phyloP scores from a whole-genome alignment of 2,329 filamentous ascomycete species.

The Penicillium sp. region DNA sequence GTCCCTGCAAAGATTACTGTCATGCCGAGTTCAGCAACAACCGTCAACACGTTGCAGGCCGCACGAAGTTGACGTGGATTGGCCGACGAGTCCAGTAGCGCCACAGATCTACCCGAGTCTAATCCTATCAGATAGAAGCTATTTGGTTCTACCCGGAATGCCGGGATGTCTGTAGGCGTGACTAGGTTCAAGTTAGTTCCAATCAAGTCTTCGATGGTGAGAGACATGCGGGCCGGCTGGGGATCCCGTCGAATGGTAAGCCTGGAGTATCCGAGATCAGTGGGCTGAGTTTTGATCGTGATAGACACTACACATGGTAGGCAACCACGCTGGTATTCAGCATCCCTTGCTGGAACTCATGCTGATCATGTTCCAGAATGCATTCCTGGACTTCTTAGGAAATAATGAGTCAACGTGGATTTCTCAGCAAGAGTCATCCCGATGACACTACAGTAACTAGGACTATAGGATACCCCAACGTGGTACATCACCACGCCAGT shows the following conservation, averaged over 20 bases:
- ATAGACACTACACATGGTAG: conserved; percentile 5
- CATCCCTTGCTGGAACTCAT: conserved; percentile 7
- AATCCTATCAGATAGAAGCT: conserved; percentile 9
- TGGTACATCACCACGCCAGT: neutral
- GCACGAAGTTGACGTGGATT: neutral
- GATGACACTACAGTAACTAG: neutral
- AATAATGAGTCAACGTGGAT: neutral
- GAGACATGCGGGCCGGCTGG: conserved; percentile 6
- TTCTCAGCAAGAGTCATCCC: neutral
- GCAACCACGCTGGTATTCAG: conserved; percentile 2
- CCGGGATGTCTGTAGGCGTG: neutral
- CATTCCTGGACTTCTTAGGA: neutral
- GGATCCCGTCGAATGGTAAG: conserved; percentile 1
- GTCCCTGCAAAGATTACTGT: neutral
- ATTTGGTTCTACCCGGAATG: neutral
- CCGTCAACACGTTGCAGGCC: neutral
- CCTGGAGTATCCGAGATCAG: neutral
- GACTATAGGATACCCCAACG: neutral
- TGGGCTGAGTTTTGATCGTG: neutral
- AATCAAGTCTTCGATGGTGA: conserved; percentile 1
- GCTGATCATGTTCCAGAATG: conserved; percentile 6
- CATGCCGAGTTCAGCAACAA: neutral
- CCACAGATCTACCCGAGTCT: conserved; percentile 6
- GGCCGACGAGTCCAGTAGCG: conserved; percentile 1
- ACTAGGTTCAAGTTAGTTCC: conserved; percentile 6